A percentile compares a stretch with the other conserved stretches of the same genome.
Evolutionary conservation across 1,284 basidiomycete species (phyloP).

Genomic region (Moniliophthora roreri): DNA sequence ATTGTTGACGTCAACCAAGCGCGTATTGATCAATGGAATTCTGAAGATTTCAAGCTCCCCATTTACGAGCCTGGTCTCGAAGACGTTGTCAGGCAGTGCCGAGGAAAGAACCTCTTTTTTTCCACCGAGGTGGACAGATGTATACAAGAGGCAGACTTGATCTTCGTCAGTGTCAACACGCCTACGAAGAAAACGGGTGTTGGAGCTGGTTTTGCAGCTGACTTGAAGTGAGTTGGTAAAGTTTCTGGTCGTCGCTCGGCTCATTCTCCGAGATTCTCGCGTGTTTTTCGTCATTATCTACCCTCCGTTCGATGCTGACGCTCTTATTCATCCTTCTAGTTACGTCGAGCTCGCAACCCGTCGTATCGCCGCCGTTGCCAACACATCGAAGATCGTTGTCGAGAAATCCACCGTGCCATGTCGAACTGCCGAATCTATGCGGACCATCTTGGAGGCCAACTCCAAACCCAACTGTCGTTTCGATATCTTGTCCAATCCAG

Average conservation of each 20-base stretch:
- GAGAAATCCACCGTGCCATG: conserved; percentile 99
- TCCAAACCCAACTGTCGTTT: conserved; percentile 90
- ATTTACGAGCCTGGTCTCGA: conserved; percentile 99
- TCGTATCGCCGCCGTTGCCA: conserved; percentile 91
- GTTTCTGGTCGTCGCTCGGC: conserved; percentile 3
- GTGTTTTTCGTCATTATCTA: conserved; percentile 1
- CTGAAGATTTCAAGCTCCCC: conserved; percentile 69
- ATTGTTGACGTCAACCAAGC: conserved; percentile 97
- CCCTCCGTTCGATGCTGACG: neutral
- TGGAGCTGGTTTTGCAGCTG: conserved; percentile 96
- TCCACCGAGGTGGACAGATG: conserved; percentile 92
- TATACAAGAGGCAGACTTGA: conserved; percentile 90
- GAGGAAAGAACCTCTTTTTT: conserved; percentile 97
- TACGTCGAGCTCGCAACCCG: conserved; percentile 97
- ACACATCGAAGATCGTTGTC: conserved; percentile 95
- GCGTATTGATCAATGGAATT: conserved; percentile 97
- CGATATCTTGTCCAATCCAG: conserved; percentile 98
- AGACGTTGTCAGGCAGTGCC: conserved; percentile 85
- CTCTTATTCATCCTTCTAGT: conserved; percentile 42
- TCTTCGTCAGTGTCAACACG: conserved; percentile 93
- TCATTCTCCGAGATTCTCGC: neutral
- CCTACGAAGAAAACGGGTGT: conserved; percentile 98
- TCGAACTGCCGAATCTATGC: conserved; percentile 98
- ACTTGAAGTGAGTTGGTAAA: conserved; percentile 78
- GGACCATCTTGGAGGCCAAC: conserved; percentile 98